Conservation (phyloP, 331 rosid genomes). For the Rosa hybrid region DNA sequence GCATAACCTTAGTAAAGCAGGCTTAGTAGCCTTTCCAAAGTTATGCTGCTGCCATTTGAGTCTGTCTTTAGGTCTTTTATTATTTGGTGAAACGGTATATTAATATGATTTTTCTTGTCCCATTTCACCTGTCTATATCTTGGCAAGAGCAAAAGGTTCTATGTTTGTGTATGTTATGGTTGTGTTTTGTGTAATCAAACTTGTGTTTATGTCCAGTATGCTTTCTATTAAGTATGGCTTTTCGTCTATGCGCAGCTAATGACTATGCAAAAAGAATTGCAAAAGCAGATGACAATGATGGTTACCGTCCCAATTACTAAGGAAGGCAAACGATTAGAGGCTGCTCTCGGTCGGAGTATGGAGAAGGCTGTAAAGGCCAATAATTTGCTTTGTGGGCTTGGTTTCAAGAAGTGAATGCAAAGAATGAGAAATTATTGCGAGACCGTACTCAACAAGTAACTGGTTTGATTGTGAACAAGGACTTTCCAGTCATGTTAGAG, state of each 20-base stretch:
- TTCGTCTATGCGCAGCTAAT: no score
- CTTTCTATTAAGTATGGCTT: no score
- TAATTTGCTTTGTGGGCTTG: conserved; percentile 80
- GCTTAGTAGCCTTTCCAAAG: no score
- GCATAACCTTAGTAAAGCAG: no score
- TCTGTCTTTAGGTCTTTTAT: background rate
- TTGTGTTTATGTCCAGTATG: no score
- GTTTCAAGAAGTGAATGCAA: conserved; percentile 83
- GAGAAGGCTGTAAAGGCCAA: conserved; percentile 79
- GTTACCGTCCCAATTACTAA: conserved; percentile 76
- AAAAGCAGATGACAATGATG: conserved; percentile 79
- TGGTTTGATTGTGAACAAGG: background rate
- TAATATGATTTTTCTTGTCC: no score
- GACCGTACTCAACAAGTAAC: conserved; percentile 68
- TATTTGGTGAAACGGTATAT: background rate
- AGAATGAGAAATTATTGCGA: conserved; percentile 70
- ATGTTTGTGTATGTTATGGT: no score
- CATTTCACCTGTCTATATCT: no score
- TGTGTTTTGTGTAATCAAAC: no score
- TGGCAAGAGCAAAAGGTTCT: no score
- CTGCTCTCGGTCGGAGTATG: conserved; percentile 72
- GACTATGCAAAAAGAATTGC: conserved; percentile 68
- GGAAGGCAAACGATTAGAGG: conserved; percentile 94
- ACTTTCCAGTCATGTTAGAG: no score
- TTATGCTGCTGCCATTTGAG: no score